Base-by-base conservation (phyloP, 2,329 filamentous ascomycete genomes). In the Orbilia blumenaviensis region DNA sequence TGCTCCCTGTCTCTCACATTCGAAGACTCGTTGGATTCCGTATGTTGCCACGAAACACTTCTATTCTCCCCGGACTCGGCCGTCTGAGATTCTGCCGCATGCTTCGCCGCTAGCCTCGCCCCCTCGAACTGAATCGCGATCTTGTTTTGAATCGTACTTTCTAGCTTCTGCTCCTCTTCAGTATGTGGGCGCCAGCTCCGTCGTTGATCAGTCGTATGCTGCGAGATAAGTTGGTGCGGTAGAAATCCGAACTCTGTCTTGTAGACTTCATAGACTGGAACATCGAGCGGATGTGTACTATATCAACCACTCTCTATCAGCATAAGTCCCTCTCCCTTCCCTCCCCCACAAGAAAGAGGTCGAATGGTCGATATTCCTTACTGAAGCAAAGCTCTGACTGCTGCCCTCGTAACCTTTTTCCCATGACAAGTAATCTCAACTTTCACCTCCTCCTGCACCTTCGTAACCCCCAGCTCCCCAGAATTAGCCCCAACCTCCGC, bases 371-470 rank as follows among this genome's bases (percentile, higher is more conserved):
- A 41, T 3, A 16, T 36, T 42, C n/a, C 69, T 21, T 68, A 75
- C 71, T 48, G 32, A 14, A 76, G 21, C 23, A 76, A 21, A 3
- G 72, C 72, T 36, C 64, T 58, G 2, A 76, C 72, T 14, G 72
- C 72, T 6, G 27, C 48, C 41, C 36, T 52, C 1, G 46, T 46
- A n/a, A 23, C 14, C 48, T 58, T 50, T 41, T 44, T 76, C 48
- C 72, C 72, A 18, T 66, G 64, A 54, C 64, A 69, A 21, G 44
- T 8, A 46, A 76, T 46, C 58, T 76, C 72, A 18, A 68, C 64
- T 23, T 38, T 69, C 23, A 69, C 61, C 41, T 64, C 48, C 48
- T 76, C 64, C n/a, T 25, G 8, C 0, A 76, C 72, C 23, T 44
- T 27, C 8, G 32, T 29, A 9, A 18, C 34, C 21, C 64, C 72